phyloP scores from a whole-genome alignment of 1,284 basidiomycete genomes.

The Lignosus rhinocerotis region DNA sequence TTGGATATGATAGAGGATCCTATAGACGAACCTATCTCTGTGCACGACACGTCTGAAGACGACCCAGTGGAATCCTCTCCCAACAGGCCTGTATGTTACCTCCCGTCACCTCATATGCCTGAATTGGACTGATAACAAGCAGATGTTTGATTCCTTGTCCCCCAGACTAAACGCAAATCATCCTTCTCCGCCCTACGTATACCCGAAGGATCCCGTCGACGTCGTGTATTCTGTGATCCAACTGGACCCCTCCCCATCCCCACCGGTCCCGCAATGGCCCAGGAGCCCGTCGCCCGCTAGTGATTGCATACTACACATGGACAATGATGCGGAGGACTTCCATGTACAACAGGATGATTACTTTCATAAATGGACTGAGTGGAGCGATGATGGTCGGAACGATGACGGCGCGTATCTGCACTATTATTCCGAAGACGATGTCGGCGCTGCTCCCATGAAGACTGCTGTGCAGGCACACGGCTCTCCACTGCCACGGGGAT shows the following conservation, averaged over 20 bases:
- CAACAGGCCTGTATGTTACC: conserved; percentile 12
- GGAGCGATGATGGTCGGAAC: conserved; percentile 18
- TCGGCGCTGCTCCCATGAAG: conserved; percentile 5
- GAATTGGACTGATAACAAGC: conserved; percentile 32
- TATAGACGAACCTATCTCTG: conserved; percentile 12
- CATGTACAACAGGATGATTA: conserved; percentile 5
- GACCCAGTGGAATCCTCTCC: conserved; percentile 8
- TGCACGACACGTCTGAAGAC: conserved; percentile 20
- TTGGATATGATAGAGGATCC: background rate
- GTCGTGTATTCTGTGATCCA: conserved; percentile 1
- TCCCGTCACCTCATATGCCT: background rate
- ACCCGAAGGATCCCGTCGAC: conserved; percentile 5
- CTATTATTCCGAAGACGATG: conserved; percentile 34
- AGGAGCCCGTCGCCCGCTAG: conserved; percentile 12
- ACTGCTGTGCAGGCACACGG: background rate
- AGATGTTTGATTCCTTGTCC: conserved; percentile 15
- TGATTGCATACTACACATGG: conserved; percentile 3
- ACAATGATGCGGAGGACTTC: background rate
- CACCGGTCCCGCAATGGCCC: background rate
- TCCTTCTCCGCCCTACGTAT: conserved; percentile 13
- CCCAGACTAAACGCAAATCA: conserved; percentile 31
- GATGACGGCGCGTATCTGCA: conserved; percentile 36
- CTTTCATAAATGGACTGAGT: conserved; percentile 17
- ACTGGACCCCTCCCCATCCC: background rate
- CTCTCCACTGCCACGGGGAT: background rate